Percentiles rank a stretch among this genome's conserved stretches.
phyloP scores from a whole-genome alignment of 331 rosid species.

The Malus hybrid region DNA sequence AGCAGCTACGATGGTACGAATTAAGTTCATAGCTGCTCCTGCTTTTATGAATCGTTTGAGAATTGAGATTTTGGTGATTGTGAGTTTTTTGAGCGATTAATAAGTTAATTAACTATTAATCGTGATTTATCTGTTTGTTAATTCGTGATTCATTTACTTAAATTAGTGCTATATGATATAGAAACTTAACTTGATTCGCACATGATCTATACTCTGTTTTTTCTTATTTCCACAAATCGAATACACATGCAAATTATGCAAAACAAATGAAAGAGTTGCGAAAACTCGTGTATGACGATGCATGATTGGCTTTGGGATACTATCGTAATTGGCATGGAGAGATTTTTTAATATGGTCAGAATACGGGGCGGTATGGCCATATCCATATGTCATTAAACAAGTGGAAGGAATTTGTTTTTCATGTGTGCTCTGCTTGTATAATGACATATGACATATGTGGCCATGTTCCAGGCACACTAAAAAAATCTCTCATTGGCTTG shows the following conservation, averaged over 20 bases:
- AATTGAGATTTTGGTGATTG: background rate
- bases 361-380: too few species aligned
- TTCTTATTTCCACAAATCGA: background rate
- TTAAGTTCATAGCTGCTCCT: background rate
- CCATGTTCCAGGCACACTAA: too few species aligned
- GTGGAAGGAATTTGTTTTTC: too few species aligned
- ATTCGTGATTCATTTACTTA: background rate
- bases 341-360: too few species aligned
- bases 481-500: too few species aligned
- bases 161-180: background rate
- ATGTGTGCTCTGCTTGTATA: too few species aligned
- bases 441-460: too few species aligned
- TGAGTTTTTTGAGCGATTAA: background rate
- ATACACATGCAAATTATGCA: background rate
- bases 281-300: background rate
- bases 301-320: background rate
- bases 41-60: background rate
- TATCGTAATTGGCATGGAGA: too few species aligned
- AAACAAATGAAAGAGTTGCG: background rate
- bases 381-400: too few species aligned
- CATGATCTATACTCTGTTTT: background rate
- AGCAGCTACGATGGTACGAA: slow-evolving; percentile 81
- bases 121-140: background rate
- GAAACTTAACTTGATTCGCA: background rate
- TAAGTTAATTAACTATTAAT: background rate